A percentile compares a stretch with the other conserved stretches of the same genome.
Evolutionary conservation across 2,329 filamentous ascomycete genomes (phyloP).

Genomic region (Periconia sp.): DNA sequence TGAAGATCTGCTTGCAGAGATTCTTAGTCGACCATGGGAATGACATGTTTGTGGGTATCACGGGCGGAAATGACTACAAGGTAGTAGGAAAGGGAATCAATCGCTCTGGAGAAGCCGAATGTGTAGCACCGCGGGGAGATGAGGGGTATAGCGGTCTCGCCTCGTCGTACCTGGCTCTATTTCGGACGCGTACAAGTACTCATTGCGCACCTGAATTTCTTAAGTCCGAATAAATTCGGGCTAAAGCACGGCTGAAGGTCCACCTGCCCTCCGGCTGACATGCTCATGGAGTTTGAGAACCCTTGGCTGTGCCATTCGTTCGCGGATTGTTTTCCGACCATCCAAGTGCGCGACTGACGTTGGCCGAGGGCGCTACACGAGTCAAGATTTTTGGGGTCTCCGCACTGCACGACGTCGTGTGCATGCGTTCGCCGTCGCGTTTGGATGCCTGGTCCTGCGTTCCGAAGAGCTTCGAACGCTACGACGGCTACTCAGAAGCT

Average conservation of each 20-base stretch:
- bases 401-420: constrained; percentile 9
- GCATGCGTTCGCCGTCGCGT: neutral
- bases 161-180: constrained; percentile 8
- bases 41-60: constrained; percentile 25
- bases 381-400: constrained; percentile 13
- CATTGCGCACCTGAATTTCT: too few species aligned
- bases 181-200: too few species aligned
- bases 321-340: constrained; percentile 36
- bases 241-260: constrained; percentile 9
- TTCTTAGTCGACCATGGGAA: constrained; percentile 43
- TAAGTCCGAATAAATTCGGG: constrained; percentile 11
- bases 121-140: constrained; percentile 14
- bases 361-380: constrained; percentile 13
- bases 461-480: constrained; percentile 3
- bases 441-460: neutral
- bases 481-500: too few species aligned
- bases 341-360: constrained; percentile 8
- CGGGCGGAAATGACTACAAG: constrained; percentile 3
- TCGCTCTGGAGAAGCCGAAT: neutral
- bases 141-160: constrained; percentile 18
- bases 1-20: constrained; percentile 48
- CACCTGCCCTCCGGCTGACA: constrained; percentile 1
- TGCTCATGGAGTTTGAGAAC: constrained; percentile 1
- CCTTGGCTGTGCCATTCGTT: too few species aligned
- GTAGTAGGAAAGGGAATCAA: neutral